A percentile compares a stretch with the other conserved stretches of the same genome.
Conservation (phyloP, 441 rosid species). For the Erodium trifolium region DNA sequence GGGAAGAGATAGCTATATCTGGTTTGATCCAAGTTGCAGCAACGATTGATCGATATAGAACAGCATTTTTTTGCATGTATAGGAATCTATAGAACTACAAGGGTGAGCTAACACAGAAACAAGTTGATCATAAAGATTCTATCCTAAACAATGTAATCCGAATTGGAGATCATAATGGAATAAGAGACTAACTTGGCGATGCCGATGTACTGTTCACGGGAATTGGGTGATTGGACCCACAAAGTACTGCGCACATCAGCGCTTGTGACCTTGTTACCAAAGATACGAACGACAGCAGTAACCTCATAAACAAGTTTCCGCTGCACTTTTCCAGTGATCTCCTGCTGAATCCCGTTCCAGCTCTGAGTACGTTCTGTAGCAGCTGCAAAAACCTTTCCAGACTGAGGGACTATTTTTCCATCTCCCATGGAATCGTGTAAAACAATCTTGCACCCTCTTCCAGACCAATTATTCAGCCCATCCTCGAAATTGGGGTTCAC, state of each 20-base stretch:
- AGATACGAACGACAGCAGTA: conserved; percentile 56
- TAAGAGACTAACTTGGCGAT: conserved; percentile 52
- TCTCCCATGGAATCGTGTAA: conserved; percentile 67
- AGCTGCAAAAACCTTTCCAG: conserved; percentile 63
- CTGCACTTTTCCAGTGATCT: conserved; percentile 63
- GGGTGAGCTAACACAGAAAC: not conserved
- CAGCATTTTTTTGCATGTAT: not conserved
- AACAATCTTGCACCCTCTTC: conserved; percentile 62
- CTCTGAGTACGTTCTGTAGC: conserved; percentile 70
- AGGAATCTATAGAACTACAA: not conserved
- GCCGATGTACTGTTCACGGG: conserved; percentile 62
- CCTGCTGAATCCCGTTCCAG: conserved; percentile 95
- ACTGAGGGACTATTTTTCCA: conserved; percentile 53
- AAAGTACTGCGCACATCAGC: conserved; percentile 60
- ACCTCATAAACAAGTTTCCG: conserved; percentile 64
- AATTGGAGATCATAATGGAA: not conserved
- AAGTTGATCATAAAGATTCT: too few species aligned
- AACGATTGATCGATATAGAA: not conserved
- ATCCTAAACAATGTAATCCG: too few species aligned
- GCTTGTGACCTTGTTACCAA: conserved; percentile 49
- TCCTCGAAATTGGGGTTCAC: conserved; percentile 68
- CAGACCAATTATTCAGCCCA: conserved; percentile 80
- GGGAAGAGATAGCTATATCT: not conserved
- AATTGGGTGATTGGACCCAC: conserved; percentile 62
- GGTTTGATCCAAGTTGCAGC: not conserved